These are phyloP conservation scores for Oxyria digyna DNA, from an alignment of 148 eudicot species.

Conservation along the genomic window DNA sequence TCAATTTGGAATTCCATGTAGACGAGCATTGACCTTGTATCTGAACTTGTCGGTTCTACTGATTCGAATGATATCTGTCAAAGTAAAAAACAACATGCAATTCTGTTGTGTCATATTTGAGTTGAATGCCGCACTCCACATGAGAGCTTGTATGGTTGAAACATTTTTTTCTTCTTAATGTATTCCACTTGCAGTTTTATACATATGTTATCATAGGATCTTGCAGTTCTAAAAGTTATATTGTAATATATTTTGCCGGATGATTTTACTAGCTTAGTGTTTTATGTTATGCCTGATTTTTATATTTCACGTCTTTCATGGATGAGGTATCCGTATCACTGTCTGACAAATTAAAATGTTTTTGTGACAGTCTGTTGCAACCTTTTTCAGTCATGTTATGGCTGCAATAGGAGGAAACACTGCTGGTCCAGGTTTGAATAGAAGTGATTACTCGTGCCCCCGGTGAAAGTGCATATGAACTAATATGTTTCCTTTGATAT, in stretches of 20 bases:
- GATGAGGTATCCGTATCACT: background rate
- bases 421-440: conserved; percentile 87
- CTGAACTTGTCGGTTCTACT: background rate
- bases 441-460: background rate
- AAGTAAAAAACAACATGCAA: background rate
- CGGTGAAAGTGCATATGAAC: background rate
- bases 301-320: background rate
- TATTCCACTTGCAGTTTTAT: background rate
- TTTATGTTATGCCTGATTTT: background rate
- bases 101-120: background rate
- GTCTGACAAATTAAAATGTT: background rate
- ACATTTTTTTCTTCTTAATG: background rate
- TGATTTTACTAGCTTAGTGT: background rate
- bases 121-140: background rate
- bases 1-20: background rate
- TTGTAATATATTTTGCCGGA: background rate
- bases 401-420: conserved; percentile 90
- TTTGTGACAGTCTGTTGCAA: conserved; percentile 73
- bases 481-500: background rate
- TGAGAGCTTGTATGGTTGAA: background rate
- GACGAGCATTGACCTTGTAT: background rate
- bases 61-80: background rate
- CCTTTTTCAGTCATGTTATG: conserved; percentile 91
- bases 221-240: background rate
- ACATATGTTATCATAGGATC: background rate